Percentiles rank a stretch among this genome's conserved stretches.
These are phyloP conservation scores for Trametes sanguinea DNA, from an alignment of 768 basidiomycete species.

Conservation along the genomic window DNA sequence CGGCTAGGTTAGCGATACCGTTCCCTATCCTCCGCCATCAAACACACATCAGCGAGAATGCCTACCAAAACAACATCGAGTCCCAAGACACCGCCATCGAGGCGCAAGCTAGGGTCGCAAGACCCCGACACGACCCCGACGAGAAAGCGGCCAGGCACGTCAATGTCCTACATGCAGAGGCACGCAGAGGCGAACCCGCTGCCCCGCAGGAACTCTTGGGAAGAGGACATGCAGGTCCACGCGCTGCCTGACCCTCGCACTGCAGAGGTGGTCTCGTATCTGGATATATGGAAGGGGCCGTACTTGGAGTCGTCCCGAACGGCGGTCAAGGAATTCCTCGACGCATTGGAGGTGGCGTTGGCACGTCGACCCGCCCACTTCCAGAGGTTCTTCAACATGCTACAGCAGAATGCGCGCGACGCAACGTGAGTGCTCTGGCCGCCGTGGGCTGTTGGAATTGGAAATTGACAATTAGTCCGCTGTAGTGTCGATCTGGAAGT, in stretches of 20 bases:
- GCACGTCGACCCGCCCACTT: neutral
- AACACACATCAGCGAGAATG: too few species aligned
- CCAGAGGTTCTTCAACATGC: neutral
- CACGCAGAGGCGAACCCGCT: neutral
- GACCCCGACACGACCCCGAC: constrained; percentile 4
- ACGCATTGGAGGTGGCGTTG: neutral
- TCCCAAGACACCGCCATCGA: neutral
- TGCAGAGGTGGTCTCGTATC: neutral
- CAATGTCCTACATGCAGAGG: neutral
- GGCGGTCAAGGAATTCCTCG: neutral
- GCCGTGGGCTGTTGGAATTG: neutral
- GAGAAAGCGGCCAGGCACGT: neutral
- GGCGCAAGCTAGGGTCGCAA: neutral
- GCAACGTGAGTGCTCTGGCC: neutral
- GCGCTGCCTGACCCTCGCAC: constrained; percentile 15
- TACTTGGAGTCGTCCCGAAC: neutral
- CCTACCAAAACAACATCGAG: neutral
- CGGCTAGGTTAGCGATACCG: too few species aligned
- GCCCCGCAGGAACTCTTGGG: constrained; percentile 11
- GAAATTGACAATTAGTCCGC: neutral
- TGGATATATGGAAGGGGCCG: neutral
- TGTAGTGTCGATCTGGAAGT: neutral
- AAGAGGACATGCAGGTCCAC: constrained; percentile 9
- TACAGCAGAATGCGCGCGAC: neutral
- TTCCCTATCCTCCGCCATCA: too few species aligned